Conservation (phyloP, 2,329 filamentous ascomycete genomes). For the Zasmidium cellare region DNA sequence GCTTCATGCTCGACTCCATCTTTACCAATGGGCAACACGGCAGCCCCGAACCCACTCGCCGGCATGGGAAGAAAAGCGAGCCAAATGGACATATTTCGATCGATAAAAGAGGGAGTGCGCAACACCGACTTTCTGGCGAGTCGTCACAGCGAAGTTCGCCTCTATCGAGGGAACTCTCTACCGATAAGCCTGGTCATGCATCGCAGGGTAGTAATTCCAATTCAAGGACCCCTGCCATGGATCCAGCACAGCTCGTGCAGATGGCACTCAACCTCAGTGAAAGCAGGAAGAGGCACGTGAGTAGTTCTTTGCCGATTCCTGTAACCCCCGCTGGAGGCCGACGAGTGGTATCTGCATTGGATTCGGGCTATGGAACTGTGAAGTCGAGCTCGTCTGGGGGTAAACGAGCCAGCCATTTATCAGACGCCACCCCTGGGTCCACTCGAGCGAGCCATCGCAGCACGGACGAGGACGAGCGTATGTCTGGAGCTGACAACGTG, state of each 20-base stretch:
- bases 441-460: constrained; percentile 12
- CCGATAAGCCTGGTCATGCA: constrained; percentile 10
- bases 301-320: constrained; percentile 57
- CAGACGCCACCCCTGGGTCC: constrained; percentile 7
- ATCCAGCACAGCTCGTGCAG: constrained; percentile 87
- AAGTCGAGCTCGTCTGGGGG: constrained; percentile 56
- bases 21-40: constrained; percentile 24
- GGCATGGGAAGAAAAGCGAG: constrained; percentile 20
- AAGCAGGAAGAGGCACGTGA: constrained; percentile 64
- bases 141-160: constrained; percentile 31
- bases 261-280: constrained; percentile 89
- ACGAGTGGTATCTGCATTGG: constrained; percentile 45
- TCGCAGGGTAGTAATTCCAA: constrained; percentile 4
- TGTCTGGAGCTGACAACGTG: constrained; percentile 39
- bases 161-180: constrained; percentile 26
- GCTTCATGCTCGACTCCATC: constrained; percentile 37
- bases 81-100: constrained; percentile 21
- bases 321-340: constrained; percentile 51
- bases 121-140: constrained; percentile 24
- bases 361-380: constrained; percentile 29
- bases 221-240: constrained; percentile 57
- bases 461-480: constrained; percentile 7
- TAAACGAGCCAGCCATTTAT: constrained; percentile 12
- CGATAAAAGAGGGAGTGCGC: constrained; percentile 17
- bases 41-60: constrained; percentile 4